A percentile compares a stretch with the other conserved stretches of the same genome.
phyloP scores from a whole-genome alignment of 495 filamentous ascomycete species.

The Tuber brumale region DNA sequence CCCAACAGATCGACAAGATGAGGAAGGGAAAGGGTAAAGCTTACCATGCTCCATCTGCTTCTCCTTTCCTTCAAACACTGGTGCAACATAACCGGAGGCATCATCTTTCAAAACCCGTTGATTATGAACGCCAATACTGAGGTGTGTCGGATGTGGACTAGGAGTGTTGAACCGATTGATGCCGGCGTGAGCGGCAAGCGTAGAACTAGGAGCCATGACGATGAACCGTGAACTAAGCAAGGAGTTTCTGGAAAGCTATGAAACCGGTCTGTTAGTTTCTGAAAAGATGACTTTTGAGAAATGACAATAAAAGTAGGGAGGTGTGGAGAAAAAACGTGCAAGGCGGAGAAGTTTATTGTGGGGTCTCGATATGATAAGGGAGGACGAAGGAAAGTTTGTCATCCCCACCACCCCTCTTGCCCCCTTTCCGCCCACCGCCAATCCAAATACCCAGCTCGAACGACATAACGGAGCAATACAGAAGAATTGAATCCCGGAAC shows the following conservation, averaged over 20 bases:
- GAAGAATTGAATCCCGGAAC: background rate
- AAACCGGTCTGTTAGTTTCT: background rate
- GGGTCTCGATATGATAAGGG: background rate
- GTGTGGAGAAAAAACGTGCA: background rate
- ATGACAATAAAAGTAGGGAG: background rate
- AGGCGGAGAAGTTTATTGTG: background rate
- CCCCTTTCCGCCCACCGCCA: background rate
- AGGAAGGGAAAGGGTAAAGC: constrained; percentile 32
- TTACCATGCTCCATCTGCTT: constrained; percentile 86
- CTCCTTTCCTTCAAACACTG: constrained; percentile 88
- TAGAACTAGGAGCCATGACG: constrained; percentile 17
- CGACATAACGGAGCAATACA: background rate
- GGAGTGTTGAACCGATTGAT: constrained; percentile 47
- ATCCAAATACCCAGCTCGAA: background rate
- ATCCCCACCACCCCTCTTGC: background rate
- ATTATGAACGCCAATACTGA: constrained; percentile 53
- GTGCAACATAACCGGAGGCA: constrained; percentile 91
- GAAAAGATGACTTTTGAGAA: background rate
- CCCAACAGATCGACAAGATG: background rate
- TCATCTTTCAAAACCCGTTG: constrained; percentile 71
- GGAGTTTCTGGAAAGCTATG: background rate
- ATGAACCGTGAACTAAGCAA: background rate
- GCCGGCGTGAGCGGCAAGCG: constrained; percentile 14
- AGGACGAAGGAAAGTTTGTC: background rate
- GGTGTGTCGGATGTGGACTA: constrained; percentile 85